These are phyloP conservation scores for Coemansia sp. DNA, from an alignment of 192 early-diverging fungal genomes.

Conservation along the genomic window DNA sequence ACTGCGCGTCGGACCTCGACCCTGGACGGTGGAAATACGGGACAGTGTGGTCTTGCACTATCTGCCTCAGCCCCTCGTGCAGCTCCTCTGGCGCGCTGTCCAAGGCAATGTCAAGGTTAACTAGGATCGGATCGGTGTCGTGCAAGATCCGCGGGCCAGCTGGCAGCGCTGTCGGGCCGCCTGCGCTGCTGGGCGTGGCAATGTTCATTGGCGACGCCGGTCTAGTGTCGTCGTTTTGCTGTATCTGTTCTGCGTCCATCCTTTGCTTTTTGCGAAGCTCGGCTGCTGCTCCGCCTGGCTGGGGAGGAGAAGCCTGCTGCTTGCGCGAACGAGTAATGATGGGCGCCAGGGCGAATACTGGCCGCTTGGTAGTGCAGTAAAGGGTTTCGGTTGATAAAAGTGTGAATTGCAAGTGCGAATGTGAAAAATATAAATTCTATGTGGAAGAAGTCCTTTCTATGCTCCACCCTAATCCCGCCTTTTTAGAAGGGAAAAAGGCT, in stretches of 20 bases:
- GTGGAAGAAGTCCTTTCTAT: not conserved
- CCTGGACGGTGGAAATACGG: slow-evolving; percentile 22
- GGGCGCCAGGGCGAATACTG: slow-evolving; percentile 1
- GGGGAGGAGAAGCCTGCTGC: slow-evolving; percentile 5
- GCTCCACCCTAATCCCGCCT: not conserved
- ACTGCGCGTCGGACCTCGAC: not conserved
- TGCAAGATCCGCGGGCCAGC: slow-evolving; percentile 14
- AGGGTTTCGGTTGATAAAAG: too few species aligned
- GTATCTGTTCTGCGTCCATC: slow-evolving; percentile 20
- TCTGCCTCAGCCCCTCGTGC: slow-evolving; percentile 28
- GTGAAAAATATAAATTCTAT: not conserved
- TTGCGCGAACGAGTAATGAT: slow-evolving; percentile 1
- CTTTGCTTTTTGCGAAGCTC: slow-evolving; percentile 26
- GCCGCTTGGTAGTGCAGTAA: not conserved
- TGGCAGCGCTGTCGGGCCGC: not conserved
- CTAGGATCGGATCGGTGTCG: slow-evolving; percentile 32
- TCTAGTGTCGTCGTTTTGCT: not conserved
- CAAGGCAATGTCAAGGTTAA: slow-evolving; percentile 25
- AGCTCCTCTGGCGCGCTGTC: slow-evolving; percentile 29
- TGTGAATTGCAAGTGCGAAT: not conserved
- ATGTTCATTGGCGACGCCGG: slow-evolving; percentile 40
- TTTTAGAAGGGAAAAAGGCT: not conserved
- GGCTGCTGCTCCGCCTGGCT: not conserved
- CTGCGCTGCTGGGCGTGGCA: slow-evolving; percentile 18
- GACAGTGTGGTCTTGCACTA: slow-evolving; percentile 29